Evolutionary conservation across 805 yeast species (phyloP).

Genomic region (Tetrapisispora arboricola): DNA sequence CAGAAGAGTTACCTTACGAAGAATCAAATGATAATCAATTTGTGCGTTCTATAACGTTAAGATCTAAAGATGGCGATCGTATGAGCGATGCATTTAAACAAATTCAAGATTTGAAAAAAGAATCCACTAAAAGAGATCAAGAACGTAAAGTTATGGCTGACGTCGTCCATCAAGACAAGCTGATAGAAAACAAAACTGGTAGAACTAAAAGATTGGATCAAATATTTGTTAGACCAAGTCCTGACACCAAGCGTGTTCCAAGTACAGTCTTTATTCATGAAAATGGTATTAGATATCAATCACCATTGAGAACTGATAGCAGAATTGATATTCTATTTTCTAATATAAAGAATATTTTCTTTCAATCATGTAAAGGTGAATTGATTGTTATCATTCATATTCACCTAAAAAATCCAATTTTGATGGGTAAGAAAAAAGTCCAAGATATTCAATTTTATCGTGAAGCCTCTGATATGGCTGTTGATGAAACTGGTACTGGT

Average conservation of each 20-base stretch:
- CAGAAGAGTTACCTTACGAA: constrained; percentile 82
- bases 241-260: constrained; percentile 92
- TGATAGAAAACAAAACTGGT: constrained; percentile 71
- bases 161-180: constrained; percentile 83
- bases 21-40: constrained; percentile 79
- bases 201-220: constrained; percentile 81
- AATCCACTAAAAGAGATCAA: constrained; percentile 78
- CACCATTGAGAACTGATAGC: constrained; percentile 75
- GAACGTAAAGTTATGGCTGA: constrained; percentile 90
- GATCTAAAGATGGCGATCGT: constrained; percentile 85
- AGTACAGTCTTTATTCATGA: constrained; percentile 88
- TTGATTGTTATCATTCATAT: constrained; percentile 85
- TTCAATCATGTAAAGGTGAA: constrained; percentile 95
- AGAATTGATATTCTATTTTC: constrained; percentile 79
- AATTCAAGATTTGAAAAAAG: constrained; percentile 86
- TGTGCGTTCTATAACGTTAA: constrained; percentile 73
- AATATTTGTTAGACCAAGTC: constrained; percentile 88
- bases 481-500: constrained; percentile 94
- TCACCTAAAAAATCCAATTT: constrained; percentile 83
- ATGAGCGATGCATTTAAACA: constrained; percentile 83
- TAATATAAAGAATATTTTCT: constrained; percentile 86
- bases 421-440: constrained; percentile 93
- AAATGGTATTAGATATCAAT: constrained; percentile 90
- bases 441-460: constrained; percentile 93
- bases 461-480: constrained; percentile 91